A percentile compares a stretch with the other conserved stretches of the same genome.
Evolutionary conservation across 345 rosid species (phyloP).

Genomic region (Sapria himalayana): DNA sequence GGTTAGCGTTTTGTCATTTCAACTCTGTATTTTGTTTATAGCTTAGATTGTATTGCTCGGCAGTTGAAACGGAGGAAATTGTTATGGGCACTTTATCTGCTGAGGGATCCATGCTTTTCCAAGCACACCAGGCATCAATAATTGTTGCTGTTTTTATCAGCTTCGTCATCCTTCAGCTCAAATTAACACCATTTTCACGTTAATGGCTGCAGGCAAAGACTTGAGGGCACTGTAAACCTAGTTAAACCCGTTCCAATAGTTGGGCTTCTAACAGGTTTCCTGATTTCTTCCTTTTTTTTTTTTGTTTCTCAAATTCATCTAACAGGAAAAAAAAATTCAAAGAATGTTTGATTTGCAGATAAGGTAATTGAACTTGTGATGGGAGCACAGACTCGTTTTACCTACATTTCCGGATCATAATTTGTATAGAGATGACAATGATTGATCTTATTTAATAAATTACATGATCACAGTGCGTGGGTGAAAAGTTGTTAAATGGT

Average conservation of each 20-base stretch:
- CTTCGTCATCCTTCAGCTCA: neutral
- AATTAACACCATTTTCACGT: conserved; percentile 1
- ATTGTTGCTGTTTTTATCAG: neutral
- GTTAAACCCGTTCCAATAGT: conserved; percentile 52
- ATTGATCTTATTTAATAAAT: no score
- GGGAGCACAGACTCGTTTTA: conserved; percentile 85
- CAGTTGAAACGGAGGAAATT: conserved; percentile 72
- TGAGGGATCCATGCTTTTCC: conserved; percentile 94
- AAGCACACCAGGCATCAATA: conserved; percentile 47
- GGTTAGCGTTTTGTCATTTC: conserved; percentile 21
- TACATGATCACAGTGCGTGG: no score
- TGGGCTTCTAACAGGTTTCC: conserved; percentile 49
- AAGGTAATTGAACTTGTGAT: conserved; percentile 65
- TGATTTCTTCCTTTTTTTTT: neutral
- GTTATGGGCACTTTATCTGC: conserved; percentile 72
- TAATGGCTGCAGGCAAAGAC: conserved; percentile 38
- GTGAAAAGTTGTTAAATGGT: no score
- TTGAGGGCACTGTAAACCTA: conserved; percentile 37
- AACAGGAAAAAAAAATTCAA: neutral
- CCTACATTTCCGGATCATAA: conserved; percentile 86
- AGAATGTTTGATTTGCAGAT: conserved; percentile 17
- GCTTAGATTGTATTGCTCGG: conserved; percentile 1
- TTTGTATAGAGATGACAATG: no score
- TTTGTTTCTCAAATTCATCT: neutral
- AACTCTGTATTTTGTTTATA: neutral